Evolutionary conservation across 2,329 filamentous ascomycete species (phyloP).

Genomic region (Penicillium digitatum): DNA sequence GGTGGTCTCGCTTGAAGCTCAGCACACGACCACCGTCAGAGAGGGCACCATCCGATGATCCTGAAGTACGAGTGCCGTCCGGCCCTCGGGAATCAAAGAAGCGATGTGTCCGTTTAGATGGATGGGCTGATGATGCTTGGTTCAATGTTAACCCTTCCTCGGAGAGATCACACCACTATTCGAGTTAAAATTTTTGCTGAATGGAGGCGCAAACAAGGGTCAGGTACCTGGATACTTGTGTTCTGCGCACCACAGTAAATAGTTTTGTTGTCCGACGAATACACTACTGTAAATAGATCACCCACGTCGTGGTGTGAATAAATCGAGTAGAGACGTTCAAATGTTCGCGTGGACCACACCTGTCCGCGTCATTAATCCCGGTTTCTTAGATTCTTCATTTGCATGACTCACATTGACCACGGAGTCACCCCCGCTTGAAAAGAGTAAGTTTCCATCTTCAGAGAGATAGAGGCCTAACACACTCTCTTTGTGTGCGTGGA

Average conservation of each 20-base stretch:
- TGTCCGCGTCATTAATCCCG: conserved; percentile 26
- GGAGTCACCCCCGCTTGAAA: conserved; percentile 90
- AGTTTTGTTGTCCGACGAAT: conserved; percentile 72
- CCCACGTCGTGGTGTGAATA: conserved; percentile 93
- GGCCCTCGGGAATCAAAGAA: conserved; percentile 92
- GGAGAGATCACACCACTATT: conserved; percentile 71
- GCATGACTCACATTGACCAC: conserved; percentile 68
- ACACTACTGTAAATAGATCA: conserved; percentile 92
- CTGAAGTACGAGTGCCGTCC: conserved; percentile 73
- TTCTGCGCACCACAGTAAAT: conserved; percentile 93
- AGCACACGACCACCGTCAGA: conserved; percentile 62
- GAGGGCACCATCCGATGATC: conserved; percentile 53
- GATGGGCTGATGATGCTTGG: conserved; percentile 65
- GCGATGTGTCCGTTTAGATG: conserved; percentile 71
- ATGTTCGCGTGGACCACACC: conserved; percentile 76
- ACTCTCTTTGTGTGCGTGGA: conserved; percentile 87
- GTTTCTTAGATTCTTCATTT: background rate
- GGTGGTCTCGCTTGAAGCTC: conserved; percentile 76
- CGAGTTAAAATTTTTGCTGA: conserved; percentile 17
- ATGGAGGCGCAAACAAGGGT: background rate
- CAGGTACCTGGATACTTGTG: conserved; percentile 70
- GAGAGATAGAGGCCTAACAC: conserved; percentile 82
- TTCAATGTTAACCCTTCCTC: conserved; percentile 58
- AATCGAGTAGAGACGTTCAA: conserved; percentile 78
- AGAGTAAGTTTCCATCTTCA: conserved; percentile 68